Base-by-base conservation (phyloP, 75 land plant species). In the Cryptomeria japonica region DNA sequence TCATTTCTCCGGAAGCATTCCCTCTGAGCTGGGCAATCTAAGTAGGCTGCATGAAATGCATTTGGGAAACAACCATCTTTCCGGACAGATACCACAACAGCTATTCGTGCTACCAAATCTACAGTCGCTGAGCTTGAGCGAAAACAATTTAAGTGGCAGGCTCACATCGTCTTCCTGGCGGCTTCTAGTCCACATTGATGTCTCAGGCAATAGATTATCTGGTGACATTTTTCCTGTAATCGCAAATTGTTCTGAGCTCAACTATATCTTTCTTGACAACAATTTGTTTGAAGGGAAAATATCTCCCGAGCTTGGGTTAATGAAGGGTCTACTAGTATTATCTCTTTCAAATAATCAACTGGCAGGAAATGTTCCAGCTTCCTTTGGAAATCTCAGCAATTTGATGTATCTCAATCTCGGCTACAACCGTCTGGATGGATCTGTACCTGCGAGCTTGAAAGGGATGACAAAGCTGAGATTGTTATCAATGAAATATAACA, bases 1-100 rank as follows among this genome's bases (percentile, higher is more conserved):
- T 85, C 78, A 85, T 13, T 88, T 96, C 82, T 53, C 87, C 16
- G 99, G 99, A n/a, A 31, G 89, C 13, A 95, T 96, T n/a, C 97
- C 99, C 9, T 0, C 88, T 19, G 75, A 87, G 47, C 88, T 97
- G 38, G 94, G 96, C 2, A 46, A 83, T 3, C 84, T 97, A 44
- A n/a, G 73, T 25, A 87, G 44, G 13, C 90, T 97, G 56, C 73
- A 85, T 85, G 90, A 88, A 42, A 70, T 97, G 5, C 85, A 94
- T 41, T 82, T 92, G 25, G 95, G 95, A 25, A 87, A 94, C 87
- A 97, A 97, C 87, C 75, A 49, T 10, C 87, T 97, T 28, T 84
- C 90, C 31, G 97, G 98, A 1, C 25, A 88, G 14, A 94, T 96
- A 37, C 97, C 97, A 13, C 13, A 86, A 16, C 85, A 91, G 25